Conservation (phyloP, 2,329 filamentous ascomycete genomes). For the Talaromyces sp. region DNA sequence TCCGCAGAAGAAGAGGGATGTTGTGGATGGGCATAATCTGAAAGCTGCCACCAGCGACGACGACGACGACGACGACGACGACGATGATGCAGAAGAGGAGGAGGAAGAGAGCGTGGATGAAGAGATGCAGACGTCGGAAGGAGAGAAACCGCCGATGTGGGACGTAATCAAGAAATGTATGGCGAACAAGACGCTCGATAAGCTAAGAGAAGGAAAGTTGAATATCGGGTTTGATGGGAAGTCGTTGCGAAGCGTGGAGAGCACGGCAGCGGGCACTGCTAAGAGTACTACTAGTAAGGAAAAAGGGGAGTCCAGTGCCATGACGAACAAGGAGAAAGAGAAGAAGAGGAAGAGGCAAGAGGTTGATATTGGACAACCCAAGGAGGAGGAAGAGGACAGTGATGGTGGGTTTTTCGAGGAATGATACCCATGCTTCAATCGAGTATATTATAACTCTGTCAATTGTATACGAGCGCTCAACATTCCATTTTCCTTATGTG, state of each 20-base stretch:
- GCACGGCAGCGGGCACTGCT: neutral
- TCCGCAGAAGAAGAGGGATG: slow-evolving; percentile 32
- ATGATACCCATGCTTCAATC: too few species aligned
- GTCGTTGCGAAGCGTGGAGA: neutral
- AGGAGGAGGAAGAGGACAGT: slow-evolving; percentile 28
- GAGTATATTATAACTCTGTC: too few species aligned
- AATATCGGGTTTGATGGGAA: slow-evolving; percentile 25
- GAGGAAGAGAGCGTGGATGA: neutral
- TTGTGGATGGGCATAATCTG: slow-evolving; percentile 15
- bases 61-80: too few species aligned
- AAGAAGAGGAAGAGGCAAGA: slow-evolving; percentile 2
- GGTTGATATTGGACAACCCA: slow-evolving; percentile 12
- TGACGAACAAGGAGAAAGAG: neutral
- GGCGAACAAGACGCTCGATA: slow-evolving; percentile 41
- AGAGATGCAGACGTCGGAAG: slow-evolving; percentile 21
- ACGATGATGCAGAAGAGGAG: too few species aligned
- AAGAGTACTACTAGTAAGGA: neutral
- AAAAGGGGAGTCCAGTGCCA: neutral
- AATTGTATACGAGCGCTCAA: slow-evolving; percentile 1
- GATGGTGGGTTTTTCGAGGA: slow-evolving; percentile 43
- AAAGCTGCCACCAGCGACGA: neutral
- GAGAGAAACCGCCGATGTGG: slow-evolving; percentile 43
- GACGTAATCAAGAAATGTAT: slow-evolving; percentile 43
- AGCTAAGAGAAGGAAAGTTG: slow-evolving; percentile 41
- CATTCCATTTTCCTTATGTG: neutral